These are phyloP conservation scores for Wickerhamomyces hampshirensis DNA, from an alignment of 805 yeast species.

Conservation along the genomic window DNA sequence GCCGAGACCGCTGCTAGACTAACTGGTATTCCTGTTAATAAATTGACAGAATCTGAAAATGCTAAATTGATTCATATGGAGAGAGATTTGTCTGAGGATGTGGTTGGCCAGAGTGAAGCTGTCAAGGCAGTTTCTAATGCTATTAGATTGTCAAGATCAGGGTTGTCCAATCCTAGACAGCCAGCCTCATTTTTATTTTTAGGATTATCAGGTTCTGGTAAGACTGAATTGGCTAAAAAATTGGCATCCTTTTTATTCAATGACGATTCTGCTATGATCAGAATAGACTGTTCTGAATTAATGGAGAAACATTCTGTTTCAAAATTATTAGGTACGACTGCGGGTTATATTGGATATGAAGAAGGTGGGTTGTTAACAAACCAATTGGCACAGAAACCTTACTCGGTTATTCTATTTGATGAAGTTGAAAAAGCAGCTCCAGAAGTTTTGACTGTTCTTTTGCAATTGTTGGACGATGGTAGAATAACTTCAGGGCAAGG, in stretches of 20 bases:
- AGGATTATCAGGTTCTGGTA: conserved; percentile 97
- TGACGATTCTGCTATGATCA: conserved; percentile 93
- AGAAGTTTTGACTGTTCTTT: conserved; percentile 85
- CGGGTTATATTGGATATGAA: conserved; percentile 95
- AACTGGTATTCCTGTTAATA: conserved; percentile 95
- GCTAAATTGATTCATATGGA: conserved; percentile 94
- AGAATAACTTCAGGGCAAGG: conserved; percentile 94
- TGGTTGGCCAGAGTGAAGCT: conserved; percentile 95
- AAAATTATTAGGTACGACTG: conserved; percentile 93
- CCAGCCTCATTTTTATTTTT: conserved; percentile 94
- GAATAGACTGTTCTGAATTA: conserved; percentile 96
- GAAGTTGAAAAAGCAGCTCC: conserved; percentile 99
- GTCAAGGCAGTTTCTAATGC: conserved; percentile 96
- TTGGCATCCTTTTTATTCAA: conserved; percentile 94
- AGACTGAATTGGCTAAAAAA: conserved; percentile 96
- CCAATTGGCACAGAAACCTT: conserved; percentile 85
- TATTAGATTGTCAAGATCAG: conserved; percentile 87
- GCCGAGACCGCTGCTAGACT: conserved; percentile 96
- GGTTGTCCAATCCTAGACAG: conserved; percentile 92
- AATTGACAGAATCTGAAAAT: conserved; percentile 93
- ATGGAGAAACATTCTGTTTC: conserved; percentile 95
- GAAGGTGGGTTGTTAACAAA: conserved; percentile 97
- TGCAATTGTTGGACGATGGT: conserved; percentile 95
- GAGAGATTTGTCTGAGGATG: conserved; percentile 69
- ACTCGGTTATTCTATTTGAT: conserved; percentile 93